Evolutionary conservation across 2,329 filamentous ascomycete species (phyloP), one percentile per base, ranked within the genome.

Genomic region (Leptosphaerulina australis): DNA sequence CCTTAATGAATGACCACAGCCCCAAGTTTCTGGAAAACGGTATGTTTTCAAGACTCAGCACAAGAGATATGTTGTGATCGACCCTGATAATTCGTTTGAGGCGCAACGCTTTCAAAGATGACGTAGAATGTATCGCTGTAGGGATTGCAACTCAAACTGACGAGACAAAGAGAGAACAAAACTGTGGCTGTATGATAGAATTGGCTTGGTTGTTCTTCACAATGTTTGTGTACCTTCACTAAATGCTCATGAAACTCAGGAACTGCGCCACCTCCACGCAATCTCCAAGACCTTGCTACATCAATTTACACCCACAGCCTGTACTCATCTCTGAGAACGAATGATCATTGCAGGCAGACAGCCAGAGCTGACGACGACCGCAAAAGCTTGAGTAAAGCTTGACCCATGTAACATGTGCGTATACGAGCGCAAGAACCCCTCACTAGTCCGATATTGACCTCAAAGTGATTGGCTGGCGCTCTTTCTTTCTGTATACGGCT

Each of bases 311-410:
- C 4, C 30, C 15, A 15, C 15, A 15, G 12, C 6, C 26, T 17
- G 24, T 17, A 33, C 40, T 31, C n/a, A 31, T n/a, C 12, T 7
- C 20, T 26, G 7, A 8, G 15, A 12, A 25, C 9, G 15, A 6
- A 26, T 18, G 18, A 7, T 17, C n/a, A n/a, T n/a, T n/a, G n/a
- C n/a, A n/a, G n/a, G n/a, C n/a, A n/a, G n/a, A n/a, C 29, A 7
- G n/a, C 3, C 12, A 11, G 24, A 44, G 33, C 25, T 31, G 30
- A 44, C 38, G 33, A 50, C 46, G 17, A 22, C 20, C 1, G 5
- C 12, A 39, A 34, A 44, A 26, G 38, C 39, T 50, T 50, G 28
- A 12, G 12, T 21, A 39, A 50, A 50, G 46, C 46, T 50, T 50
- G 39, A 24, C 22, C 22, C 18, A 17, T 21, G 0, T 22, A 22